These are phyloP conservation scores for Celoporthe dispersa DNA, from an alignment of 2,329 filamentous ascomycete genomes.

Conservation along the genomic window DNA sequence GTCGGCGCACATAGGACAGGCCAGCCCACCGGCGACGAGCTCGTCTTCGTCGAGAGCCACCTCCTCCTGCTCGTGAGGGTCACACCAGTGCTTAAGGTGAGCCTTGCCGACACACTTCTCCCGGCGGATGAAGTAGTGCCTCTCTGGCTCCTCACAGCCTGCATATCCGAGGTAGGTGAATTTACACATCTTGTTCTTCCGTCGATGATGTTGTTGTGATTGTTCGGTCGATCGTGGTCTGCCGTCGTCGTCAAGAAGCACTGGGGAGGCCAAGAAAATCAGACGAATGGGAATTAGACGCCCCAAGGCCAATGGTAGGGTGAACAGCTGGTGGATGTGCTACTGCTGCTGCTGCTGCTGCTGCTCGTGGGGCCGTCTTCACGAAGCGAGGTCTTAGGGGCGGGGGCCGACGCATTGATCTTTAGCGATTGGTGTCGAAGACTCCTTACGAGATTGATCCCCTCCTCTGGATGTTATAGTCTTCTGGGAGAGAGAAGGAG, in stretches of 20 bases:
- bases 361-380: constrained; percentile 19
- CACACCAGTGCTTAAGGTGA: constrained; percentile 30
- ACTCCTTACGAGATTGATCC: constrained; percentile 9
- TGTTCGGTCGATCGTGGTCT: neutral
- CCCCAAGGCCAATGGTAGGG: neutral
- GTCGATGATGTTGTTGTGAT: neutral
- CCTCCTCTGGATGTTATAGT: constrained; percentile 23
- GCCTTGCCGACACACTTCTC: constrained; percentile 28
- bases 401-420: constrained; percentile 5
- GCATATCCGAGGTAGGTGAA: constrained; percentile 31
- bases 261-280: neutral
- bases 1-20: constrained; percentile 29
- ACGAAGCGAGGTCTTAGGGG: constrained; percentile 21
- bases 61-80: constrained; percentile 29
- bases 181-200: constrained; percentile 22
- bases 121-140: constrained; percentile 30
- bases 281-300: neutral
- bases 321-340: neutral
- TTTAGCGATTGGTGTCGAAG: constrained; percentile 11
- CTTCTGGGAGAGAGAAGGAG: neutral
- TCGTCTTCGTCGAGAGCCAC: constrained; percentile 18
- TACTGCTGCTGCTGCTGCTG: constrained; percentile 16
- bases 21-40: constrained; percentile 14
- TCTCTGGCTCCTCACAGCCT: constrained; percentile 29
- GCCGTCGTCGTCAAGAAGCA: neutral